A percentile compares a stretch with the other conserved stretches of the same genome.
These are phyloP conservation scores for Chalara sp. DNA, from an alignment of 2,329 filamentous ascomycete species.

Conservation along the genomic window DNA sequence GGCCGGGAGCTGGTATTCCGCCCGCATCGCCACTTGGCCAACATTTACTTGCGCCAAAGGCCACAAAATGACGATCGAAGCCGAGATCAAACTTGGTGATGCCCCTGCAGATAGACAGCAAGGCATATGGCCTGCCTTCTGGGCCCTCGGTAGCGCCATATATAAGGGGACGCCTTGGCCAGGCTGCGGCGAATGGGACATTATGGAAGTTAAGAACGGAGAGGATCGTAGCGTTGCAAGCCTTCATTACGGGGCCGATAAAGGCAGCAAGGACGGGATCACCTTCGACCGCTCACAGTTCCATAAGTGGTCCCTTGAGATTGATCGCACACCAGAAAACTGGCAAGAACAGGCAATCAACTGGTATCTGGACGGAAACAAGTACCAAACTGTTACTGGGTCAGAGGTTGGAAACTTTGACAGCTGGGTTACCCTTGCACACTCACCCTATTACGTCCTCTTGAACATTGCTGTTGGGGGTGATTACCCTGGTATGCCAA, in stretches of 20 bases:
- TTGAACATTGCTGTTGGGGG: conserved; percentile 35
- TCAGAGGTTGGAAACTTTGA: conserved; percentile 19
- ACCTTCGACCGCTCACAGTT: conserved; percentile 28
- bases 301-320: conserved; percentile 29
- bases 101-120: conserved; percentile 21
- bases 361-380: conserved; percentile 30
- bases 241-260: conserved; percentile 33
- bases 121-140: conserved; percentile 43
- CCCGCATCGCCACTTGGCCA: conserved; percentile 35
- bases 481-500: conserved; percentile 28
- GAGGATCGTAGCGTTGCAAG: conserved; percentile 28
- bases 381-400: conserved; percentile 23
- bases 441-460: conserved; percentile 28
- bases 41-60: conserved; percentile 28
- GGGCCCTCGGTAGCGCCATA: conserved; percentile 32
- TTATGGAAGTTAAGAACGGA: conserved; percentile 38
- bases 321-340: not conserved
- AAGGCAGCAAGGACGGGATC: conserved; percentile 13
- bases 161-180: conserved; percentile 37
- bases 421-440: conserved; percentile 28
- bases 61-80: conserved; percentile 32
- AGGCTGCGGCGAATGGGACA: conserved; percentile 36
- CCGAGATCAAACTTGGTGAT: conserved; percentile 31
- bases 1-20: conserved; percentile 34
- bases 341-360: conserved; percentile 27